These are phyloP conservation scores for Mycena epipterygia DNA, from an alignment of 768 basidiomycete genomes.

Conservation along the genomic window DNA sequence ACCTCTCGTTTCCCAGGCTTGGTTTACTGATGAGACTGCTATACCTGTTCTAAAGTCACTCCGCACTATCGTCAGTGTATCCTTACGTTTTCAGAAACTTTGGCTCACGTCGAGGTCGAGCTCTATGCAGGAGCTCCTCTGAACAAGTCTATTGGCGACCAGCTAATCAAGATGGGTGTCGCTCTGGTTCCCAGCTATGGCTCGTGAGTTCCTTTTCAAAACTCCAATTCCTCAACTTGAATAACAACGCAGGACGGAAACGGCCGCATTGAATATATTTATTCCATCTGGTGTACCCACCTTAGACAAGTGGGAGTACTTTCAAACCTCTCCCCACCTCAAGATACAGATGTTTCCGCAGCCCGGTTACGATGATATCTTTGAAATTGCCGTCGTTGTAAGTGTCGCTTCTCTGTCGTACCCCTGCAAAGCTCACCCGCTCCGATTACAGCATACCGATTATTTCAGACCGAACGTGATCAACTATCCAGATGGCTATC, in stretches of 20 bases:
- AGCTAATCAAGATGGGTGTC: slow-evolving; percentile 12
- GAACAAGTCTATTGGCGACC: slow-evolving; percentile 24
- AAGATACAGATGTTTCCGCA: neutral
- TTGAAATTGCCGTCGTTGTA: slow-evolving; percentile 23
- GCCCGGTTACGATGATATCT: slow-evolving; percentile 15
- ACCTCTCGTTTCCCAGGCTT: neutral
- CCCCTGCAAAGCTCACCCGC: too few species aligned
- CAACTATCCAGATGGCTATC: slow-evolving; percentile 38
- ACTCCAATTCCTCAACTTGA: neutral
- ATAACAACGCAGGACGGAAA: slow-evolving; percentile 20
- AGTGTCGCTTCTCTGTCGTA: neutral
- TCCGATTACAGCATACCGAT: too few species aligned
- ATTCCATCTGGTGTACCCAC: slow-evolving; percentile 11
- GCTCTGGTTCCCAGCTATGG: slow-evolving; percentile 14
- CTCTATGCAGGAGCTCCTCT: slow-evolving; percentile 25
- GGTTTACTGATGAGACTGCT: neutral
- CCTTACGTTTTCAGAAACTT: neutral
- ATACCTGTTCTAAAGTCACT: neutral
- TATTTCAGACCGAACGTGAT: neutral
- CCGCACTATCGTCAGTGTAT: neutral
- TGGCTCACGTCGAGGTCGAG: neutral
- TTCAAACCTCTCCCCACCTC: neutral
- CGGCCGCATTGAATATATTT: slow-evolving; percentile 1
- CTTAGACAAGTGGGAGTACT: slow-evolving; percentile 25
- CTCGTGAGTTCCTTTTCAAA: neutral